phyloP scores from a whole-genome alignment of 768 basidiomycete genomes.

The Lactifluus rugatus region DNA sequence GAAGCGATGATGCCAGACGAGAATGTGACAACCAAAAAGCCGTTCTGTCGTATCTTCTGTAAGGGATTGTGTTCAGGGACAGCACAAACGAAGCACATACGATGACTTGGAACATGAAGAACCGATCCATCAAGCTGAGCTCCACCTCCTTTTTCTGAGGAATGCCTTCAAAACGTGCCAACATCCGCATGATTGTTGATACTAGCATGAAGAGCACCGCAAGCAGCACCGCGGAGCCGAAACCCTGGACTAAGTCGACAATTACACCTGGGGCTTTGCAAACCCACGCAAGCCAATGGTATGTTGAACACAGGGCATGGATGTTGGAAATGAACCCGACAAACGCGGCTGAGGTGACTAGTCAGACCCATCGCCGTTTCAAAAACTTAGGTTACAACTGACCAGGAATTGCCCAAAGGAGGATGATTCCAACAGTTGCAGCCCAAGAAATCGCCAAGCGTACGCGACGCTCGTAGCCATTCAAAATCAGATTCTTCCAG shows the following conservation, averaged over 20 bases:
- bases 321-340: constrained; percentile 84
- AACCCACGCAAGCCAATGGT: constrained; percentile 76
- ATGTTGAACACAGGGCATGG: constrained; percentile 50
- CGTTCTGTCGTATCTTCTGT: constrained; percentile 47
- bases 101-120: constrained; percentile 85
- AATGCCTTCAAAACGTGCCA: constrained; percentile 84
- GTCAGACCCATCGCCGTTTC: not conserved
- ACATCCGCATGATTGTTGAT: constrained; percentile 68
- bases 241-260: constrained; percentile 80
- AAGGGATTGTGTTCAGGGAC: not conserved
- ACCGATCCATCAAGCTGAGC: constrained; percentile 84
- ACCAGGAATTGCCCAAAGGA: constrained; percentile 85
- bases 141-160: constrained; percentile 79
- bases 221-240: constrained; percentile 78
- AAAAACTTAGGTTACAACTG: constrained; percentile 19
- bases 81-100: constrained; percentile 35
- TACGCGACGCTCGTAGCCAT: constrained; percentile 61
- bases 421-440: constrained; percentile 67
- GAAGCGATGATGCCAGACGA: constrained; percentile 75
- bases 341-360: constrained; percentile 30
- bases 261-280: constrained; percentile 55
- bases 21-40: constrained; percentile 85
- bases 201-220: constrained; percentile 89
- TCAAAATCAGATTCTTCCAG: constrained; percentile 83
- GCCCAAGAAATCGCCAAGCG: constrained; percentile 50